These are phyloP conservation scores for Austroboletus festivus DNA, from an alignment of 768 basidiomycete genomes.

Conservation along the genomic window DNA sequence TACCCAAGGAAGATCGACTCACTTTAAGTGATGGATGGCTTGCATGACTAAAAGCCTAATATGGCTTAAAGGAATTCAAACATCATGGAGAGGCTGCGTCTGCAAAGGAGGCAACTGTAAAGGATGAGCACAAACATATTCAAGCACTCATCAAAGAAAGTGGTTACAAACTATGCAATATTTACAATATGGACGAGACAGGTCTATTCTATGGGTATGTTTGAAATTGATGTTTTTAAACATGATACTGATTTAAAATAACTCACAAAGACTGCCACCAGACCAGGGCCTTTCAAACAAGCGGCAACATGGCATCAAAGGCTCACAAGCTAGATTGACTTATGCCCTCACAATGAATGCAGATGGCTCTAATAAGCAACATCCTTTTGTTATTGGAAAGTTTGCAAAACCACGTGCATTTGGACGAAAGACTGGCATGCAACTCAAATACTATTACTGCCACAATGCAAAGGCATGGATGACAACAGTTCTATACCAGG, in stretches of 20 bases:
- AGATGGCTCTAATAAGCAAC: neutral
- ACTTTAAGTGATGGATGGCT: neutral
- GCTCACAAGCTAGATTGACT: neutral
- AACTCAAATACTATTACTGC: neutral
- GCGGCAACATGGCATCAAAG: neutral
- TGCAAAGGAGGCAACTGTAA: constrained; percentile 20
- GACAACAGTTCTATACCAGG: neutral
- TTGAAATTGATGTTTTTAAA: too few species aligned
- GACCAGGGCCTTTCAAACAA: neutral
- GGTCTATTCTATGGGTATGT: constrained; percentile 34
- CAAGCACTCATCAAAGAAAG: constrained; percentile 27
- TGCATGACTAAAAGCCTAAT: neutral
- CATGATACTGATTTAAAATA: too few species aligned
- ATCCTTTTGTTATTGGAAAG: neutral
- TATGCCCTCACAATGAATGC: neutral
- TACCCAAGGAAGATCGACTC: neutral
- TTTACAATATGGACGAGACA: constrained; percentile 40
- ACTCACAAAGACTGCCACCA: neutral
- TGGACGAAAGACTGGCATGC: neutral
- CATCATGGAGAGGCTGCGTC: constrained; percentile 37
- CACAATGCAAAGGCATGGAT: constrained; percentile 2
- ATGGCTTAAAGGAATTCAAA: neutral
- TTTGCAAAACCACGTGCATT: neutral
- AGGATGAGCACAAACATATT: constrained; percentile 23
- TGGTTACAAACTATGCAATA: constrained; percentile 26